These are phyloP conservation scores for Aspergillus sp. DNA, from an alignment of 2,329 filamentous ascomycete species.

Conservation along the genomic window DNA sequence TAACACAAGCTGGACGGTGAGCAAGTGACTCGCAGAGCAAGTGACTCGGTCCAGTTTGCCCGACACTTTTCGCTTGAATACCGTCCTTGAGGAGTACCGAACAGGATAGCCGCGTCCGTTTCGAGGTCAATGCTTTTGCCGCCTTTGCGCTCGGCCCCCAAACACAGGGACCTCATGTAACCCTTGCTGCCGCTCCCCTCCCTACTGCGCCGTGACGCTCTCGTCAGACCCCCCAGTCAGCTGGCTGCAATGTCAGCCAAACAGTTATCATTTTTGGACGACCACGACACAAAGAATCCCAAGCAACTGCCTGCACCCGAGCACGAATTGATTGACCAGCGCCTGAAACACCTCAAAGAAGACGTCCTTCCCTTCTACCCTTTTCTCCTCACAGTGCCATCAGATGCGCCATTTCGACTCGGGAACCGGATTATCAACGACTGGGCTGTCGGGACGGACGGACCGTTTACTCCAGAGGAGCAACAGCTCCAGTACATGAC, in stretches of 20 bases:
- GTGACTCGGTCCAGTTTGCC: no score
- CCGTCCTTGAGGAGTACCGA: no score
- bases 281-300: slow-evolving; percentile 16
- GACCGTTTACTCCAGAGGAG: slow-evolving; percentile 47
- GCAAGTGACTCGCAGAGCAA: no score
- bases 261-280: slow-evolving; percentile 18
- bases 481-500: slow-evolving; percentile 54
- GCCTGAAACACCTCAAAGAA: slow-evolving; percentile 32
- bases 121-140: no score
- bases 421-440: slow-evolving; percentile 34
- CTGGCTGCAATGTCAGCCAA: slow-evolving; percentile 34
- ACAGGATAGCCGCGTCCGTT: no score
- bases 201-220: background rate
- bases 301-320: slow-evolving; percentile 14
- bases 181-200: background rate
- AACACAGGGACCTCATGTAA: no score
- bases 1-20: no score
- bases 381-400: slow-evolving; percentile 39
- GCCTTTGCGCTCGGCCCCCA: no score
- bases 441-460: slow-evolving; percentile 40
- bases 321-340: slow-evolving; percentile 23
- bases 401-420: slow-evolving; percentile 37
- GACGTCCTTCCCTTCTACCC: slow-evolving; percentile 36
- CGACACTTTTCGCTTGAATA: no score
- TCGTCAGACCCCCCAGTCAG: slow-evolving; percentile 1